A percentile compares a stretch with the other conserved stretches of the same genome.
phyloP scores from a whole-genome alignment of 2,329 filamentous ascomycete genomes.

The Endoconidiophora polonica region DNA sequence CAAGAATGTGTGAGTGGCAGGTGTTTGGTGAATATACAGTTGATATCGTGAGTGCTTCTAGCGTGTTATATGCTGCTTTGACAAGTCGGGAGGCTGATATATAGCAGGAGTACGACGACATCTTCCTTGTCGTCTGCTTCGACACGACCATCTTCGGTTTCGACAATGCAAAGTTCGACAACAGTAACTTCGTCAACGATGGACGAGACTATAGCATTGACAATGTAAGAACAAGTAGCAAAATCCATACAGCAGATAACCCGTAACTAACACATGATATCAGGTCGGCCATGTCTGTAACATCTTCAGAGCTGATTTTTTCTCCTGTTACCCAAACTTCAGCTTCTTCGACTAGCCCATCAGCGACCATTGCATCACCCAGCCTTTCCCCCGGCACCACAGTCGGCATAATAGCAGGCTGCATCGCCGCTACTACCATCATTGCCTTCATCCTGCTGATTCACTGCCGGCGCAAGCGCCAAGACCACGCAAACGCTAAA shows the following conservation, averaged over 20 bases:
- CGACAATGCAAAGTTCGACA: background rate
- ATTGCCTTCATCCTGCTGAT: constrained; percentile 4
- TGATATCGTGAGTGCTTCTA: background rate
- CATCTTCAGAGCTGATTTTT: background rate
- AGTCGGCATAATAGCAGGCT: constrained; percentile 8
- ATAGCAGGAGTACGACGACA: background rate
- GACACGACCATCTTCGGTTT: background rate
- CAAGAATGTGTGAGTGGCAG: constrained; percentile 10
- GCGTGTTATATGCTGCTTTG: background rate
- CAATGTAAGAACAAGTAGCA: background rate
- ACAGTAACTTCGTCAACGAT: background rate
- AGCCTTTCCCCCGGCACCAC: constrained; percentile 9
- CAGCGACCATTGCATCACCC: background rate
- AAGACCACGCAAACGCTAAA: background rate
- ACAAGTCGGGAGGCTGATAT: background rate
- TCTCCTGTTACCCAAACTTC: background rate
- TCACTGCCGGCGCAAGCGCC: constrained; percentile 3
- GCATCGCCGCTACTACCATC: background rate
- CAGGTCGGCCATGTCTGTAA: no score
- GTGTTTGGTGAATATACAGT: constrained; percentile 4
- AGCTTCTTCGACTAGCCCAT: background rate
- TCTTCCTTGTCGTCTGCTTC: background rate
- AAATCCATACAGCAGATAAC: no score
- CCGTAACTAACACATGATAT: no score
- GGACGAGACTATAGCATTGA: background rate